Evolutionary conservation across 2,329 filamentous ascomycete genomes (phyloP), one percentile per base, ranked within the genome.

Genomic region (Sclerotinia trifoliorum): DNA sequence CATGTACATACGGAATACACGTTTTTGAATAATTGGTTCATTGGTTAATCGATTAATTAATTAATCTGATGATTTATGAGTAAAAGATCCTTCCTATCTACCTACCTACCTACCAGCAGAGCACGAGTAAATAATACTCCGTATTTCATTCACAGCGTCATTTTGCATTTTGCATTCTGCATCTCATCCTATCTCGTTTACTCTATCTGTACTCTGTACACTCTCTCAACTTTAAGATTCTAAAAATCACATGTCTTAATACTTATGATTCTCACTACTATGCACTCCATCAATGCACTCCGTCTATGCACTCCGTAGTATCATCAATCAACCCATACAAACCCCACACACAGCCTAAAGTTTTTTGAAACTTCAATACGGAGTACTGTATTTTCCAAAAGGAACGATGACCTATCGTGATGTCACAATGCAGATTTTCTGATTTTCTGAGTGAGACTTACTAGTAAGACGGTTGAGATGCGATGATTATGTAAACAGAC

Each of bases 381-480:
- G 29, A 29, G 29, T 29, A 29, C 29, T 29, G 5, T 29, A 29
- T 29, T 29, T 29, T 5, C 29, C 29, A 29, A 29, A 29, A 29
- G 29, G 5, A 29, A 29, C n/a, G n/a, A n/a, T n/a, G n/a, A n/a
- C n/a, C n/a, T n/a, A 29, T 29, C 35, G 39, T 66, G 46, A 66
- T 60, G 55, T 66, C 65, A 66, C 44, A n/a, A 21, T 60, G 46
- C 55, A 66, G 24, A 8, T 35, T 35, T 49, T 39, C 19, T 32
- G 39, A 42, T 42, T 42, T 10, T 39, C 2, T 39, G 35, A 39
- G 35, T 35, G 8, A 35, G 6, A 39, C 6, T 5, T 6, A 5
- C 3, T 8, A 11, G 10, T 11, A 39, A 39, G 35, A 39, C 35
- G 11, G 35, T 13, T 13, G 11, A 29, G 29, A 29, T 29, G n/a